phyloP scores from a whole-genome alignment of 1,284 basidiomycete species.

The Apiotrichum gamsii region DNA sequence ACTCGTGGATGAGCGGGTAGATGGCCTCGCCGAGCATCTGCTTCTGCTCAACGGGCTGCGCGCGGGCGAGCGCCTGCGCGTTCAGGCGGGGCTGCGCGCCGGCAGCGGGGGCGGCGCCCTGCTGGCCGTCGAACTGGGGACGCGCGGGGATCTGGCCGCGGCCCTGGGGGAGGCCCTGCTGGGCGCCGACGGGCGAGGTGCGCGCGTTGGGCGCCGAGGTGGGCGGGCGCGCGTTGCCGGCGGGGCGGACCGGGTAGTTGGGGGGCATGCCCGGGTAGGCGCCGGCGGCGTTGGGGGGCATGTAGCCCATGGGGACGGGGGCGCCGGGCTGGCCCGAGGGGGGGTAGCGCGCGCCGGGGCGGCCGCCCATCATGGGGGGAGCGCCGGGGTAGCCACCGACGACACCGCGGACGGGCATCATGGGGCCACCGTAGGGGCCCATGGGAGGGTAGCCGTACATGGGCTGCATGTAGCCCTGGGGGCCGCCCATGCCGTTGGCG shows the following conservation, averaged over 20 bases:
- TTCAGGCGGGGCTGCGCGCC: conserved; percentile 43
- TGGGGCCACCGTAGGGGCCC: conserved; percentile 54
- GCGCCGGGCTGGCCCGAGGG: conserved; percentile 57
- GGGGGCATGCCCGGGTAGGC: conserved; percentile 47
- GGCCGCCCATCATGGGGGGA: conserved; percentile 68
- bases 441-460: conserved; percentile 86
- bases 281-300: conserved; percentile 58
- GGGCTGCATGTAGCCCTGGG: conserved; percentile 63
- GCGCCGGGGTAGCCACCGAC: conserved; percentile 51
- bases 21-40: conserved; percentile 92
- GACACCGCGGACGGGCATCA: conserved; percentile 53
- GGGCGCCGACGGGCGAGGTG: conserved; percentile 45
- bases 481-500: conserved; percentile 69
- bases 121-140: conserved; percentile 52
- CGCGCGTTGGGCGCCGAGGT: conserved; percentile 49
- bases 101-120: conserved; percentile 25
- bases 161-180: conserved; percentile 48
- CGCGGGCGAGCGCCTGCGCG: conserved; percentile 59
- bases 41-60: conserved; percentile 84
- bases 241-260: conserved; percentile 38
- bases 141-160: conserved; percentile 38
- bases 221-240: conserved; percentile 35
- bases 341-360: conserved; percentile 62
- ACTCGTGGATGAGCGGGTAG: conserved; percentile 79
- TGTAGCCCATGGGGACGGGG: conserved; percentile 37